Evolutionary conservation across 108 stramenopile genomes (phyloP).

Genomic region (Skeletonema costatum): DNA sequence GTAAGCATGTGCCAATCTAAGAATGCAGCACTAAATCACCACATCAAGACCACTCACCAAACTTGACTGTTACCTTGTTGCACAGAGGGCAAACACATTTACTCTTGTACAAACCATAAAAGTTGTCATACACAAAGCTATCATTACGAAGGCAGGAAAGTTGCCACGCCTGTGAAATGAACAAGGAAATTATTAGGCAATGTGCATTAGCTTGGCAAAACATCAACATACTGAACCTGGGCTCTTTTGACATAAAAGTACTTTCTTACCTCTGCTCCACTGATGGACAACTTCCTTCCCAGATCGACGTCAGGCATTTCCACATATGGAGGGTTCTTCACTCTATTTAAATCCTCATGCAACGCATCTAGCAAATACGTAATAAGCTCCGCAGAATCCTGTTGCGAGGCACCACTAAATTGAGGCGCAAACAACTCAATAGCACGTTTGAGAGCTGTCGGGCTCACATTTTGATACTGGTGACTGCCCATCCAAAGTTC

Average conservation of each 20-base stretch:
- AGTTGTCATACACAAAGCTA: conserved; percentile 76
- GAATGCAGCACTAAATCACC: neutral
- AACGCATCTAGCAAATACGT: conserved; percentile 91
- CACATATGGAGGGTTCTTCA: conserved; percentile 90
- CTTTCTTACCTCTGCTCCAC: conserved; percentile 57
- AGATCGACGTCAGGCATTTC: conserved; percentile 77
- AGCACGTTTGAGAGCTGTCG: conserved; percentile 70
- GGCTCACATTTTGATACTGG: conserved; percentile 43
- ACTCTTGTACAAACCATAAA: conserved; percentile 83
- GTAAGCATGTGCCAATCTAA: neutral
- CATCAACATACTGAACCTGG: neutral
- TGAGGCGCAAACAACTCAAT: conserved; percentile 75
- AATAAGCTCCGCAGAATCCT: conserved; percentile 95
- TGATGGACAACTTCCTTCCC: conserved; percentile 64
- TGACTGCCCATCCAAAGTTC: conserved; percentile 67
- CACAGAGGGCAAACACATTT: conserved; percentile 91
- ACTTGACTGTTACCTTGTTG: conserved; percentile 82
- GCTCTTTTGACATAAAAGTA: neutral
- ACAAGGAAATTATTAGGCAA: neutral
- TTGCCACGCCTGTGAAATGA: conserved; percentile 57
- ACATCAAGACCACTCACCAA: conserved; percentile 57
- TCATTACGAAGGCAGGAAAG: conserved; percentile 71
- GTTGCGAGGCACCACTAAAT: conserved; percentile 78
- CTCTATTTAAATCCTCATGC: conserved; percentile 96
- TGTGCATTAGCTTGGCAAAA: neutral